A percentile compares a stretch with the other conserved stretches of the same genome.
Conservation (phyloP, 2,329 filamentous ascomycete genomes). For the Cryphonectria carpinicola region DNA sequence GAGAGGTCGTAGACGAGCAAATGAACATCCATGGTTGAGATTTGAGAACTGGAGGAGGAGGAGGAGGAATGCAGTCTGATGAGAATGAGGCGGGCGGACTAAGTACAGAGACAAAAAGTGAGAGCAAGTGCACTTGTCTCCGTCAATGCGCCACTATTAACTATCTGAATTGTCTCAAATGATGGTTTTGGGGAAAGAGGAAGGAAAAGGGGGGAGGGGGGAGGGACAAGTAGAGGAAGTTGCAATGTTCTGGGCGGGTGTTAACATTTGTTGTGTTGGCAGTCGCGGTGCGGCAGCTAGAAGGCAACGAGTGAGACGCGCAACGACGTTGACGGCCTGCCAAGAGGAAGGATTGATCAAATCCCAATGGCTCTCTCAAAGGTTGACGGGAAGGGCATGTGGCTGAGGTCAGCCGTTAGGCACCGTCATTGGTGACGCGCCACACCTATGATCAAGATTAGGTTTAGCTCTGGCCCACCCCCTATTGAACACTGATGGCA, state of each 20-base stretch:
- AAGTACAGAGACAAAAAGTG: neutral
- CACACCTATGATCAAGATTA: constrained; percentile 1
- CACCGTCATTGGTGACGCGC: neutral
- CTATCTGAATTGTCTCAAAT: no score
- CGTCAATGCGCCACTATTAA: neutral
- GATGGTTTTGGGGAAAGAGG: no score
- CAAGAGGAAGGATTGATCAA: constrained; percentile 12
- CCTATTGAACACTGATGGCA: neutral
- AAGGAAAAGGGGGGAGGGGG: no score
- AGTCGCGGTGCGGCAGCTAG: neutral
- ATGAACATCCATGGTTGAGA: constrained; percentile 68
- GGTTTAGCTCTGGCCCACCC: neutral
- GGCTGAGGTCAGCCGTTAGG: constrained; percentile 7
- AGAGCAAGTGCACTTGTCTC: constrained; percentile 17
- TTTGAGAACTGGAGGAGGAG: neutral
- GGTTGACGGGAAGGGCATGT: constrained; percentile 12
- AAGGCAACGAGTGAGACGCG: constrained; percentile 27
- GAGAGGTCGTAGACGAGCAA: constrained; percentile 82
- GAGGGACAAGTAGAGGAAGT: neutral
- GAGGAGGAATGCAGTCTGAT: neutral
- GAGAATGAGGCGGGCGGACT: neutral
- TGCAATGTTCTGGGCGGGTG: neutral
- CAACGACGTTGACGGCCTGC: constrained; percentile 10
- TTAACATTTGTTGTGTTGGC: neutral
- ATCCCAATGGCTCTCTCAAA: neutral